Conservation (phyloP, 2,329 filamentous ascomycete species). For the Sporothrix variecibatus region DNA sequence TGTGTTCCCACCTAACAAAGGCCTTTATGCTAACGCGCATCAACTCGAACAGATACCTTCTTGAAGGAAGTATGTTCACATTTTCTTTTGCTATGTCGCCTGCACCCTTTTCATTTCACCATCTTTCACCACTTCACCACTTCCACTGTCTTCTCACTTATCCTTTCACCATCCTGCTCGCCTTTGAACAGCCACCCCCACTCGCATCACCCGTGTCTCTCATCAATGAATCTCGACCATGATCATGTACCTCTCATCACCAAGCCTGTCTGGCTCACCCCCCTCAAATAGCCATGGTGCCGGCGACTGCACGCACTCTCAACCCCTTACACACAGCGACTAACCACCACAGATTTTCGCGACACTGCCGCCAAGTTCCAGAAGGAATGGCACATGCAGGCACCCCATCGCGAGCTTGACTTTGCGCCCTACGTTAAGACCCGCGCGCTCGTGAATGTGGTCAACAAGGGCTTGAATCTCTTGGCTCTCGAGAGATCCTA, state of each 20-base stretch:
- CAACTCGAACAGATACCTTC: conserved; percentile 55
- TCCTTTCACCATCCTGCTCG: too few species aligned
- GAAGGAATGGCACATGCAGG: conserved; percentile 66
- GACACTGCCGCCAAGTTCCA: conserved; percentile 68
- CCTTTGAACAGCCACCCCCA: background rate
- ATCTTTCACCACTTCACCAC: conserved; percentile 22
- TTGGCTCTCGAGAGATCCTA: conserved; percentile 56
- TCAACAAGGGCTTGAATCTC: conserved; percentile 66
- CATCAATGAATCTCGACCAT: too few species aligned
- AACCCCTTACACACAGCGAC: conserved; percentile 12
- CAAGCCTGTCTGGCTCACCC: background rate
- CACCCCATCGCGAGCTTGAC: conserved; percentile 63
- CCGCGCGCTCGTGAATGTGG: conserved; percentile 62
- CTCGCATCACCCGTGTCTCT: background rate
- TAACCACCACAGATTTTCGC: conserved; percentile 58
- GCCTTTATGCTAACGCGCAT: conserved; percentile 24
- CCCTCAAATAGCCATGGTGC: background rate
- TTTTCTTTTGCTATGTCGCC: conserved; percentile 21
- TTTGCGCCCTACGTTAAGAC: conserved; percentile 67
- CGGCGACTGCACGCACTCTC: background rate
- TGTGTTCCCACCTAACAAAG: background rate
- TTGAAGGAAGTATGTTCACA: conserved; percentile 61
- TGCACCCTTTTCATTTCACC: background rate
- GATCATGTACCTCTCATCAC: background rate
- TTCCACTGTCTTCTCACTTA: conserved; percentile 1